phyloP scores from a whole-genome alignment of 2,329 filamentous ascomycete genomes.

The Coniochaeta sp. region DNA sequence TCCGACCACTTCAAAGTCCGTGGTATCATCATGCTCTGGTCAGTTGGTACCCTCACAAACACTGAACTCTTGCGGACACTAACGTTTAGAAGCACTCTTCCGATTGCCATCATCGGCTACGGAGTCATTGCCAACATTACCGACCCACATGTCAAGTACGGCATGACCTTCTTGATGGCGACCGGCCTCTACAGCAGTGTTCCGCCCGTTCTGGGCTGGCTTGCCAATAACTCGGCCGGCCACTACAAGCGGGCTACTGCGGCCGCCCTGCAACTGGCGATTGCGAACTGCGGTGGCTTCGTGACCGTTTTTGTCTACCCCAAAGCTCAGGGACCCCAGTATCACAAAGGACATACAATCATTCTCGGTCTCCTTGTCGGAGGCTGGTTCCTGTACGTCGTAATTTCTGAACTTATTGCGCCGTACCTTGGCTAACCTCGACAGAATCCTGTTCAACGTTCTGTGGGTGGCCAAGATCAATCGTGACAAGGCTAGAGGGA shows the following conservation, averaged over 20 bases:
- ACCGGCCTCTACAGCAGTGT: slow-evolving; percentile 57
- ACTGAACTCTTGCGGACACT: background rate
- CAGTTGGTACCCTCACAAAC: background rate
- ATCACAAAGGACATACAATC: slow-evolving; percentile 53
- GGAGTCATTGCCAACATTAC: slow-evolving; percentile 52
- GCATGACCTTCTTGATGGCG: slow-evolving; percentile 62
- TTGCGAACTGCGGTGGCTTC: slow-evolving; percentile 62
- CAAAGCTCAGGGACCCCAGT: slow-evolving; percentile 45
- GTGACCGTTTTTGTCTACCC: slow-evolving; percentile 56
- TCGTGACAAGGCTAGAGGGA: background rate
- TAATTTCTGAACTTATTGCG: too few species aligned
- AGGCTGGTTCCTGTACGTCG: slow-evolving; percentile 56
- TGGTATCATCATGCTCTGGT: slow-evolving; percentile 50
- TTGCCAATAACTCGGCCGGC: slow-evolving; percentile 59
- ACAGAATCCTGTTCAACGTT: slow-evolving; percentile 1
- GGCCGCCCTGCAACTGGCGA: slow-evolving; percentile 55
- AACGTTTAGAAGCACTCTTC: slow-evolving; percentile 37
- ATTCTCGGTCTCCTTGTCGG: slow-evolving; percentile 52
- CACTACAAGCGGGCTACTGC: slow-evolving; percentile 67
- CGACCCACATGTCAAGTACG: slow-evolving; percentile 48
- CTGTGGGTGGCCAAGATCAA: slow-evolving; percentile 3
- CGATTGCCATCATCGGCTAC: slow-evolving; percentile 59
- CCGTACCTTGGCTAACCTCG: background rate
- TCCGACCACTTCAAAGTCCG: slow-evolving; percentile 55
- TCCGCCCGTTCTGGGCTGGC: slow-evolving; percentile 57